Evolutionary conservation across 2,329 filamentous ascomycete species (phyloP), one percentile per base, ranked within the genome.

Genomic region (Trematosphaeria pertusa): DNA sequence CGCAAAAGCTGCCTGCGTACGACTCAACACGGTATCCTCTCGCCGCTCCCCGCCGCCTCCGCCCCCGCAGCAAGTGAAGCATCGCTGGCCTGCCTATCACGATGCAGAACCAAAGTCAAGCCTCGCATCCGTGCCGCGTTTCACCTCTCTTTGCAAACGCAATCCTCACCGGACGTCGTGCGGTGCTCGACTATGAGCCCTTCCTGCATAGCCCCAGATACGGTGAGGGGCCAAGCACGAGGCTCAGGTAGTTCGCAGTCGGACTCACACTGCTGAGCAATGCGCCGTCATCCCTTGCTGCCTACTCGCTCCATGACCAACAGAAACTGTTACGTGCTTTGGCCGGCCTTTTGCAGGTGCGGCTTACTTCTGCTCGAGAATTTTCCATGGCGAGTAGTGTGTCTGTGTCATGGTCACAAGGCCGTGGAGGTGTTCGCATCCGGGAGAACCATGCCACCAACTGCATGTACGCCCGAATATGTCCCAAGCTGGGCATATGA

Each of bases 91-190:
- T 14, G 30, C 36, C 24, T 26, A n/a, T 22, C 40, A 22, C 31
- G 31, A 11, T 18, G 18, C 8, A 26, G 14, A 31, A 47, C 20
- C 34, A 21, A 24, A 14, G 24, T 30, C 14, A 36, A 15, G 20
- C 34, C 20, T 10, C 7, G n/a, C 9, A 18, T 37, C 32, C 19
- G 9, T 17, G 28, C 35, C 40, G 18, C 39, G 37, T 51, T 49
- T 50, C 50, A 54, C 44, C 50, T 51, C 45, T 48, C 38, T 34
- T 46, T 48, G 17, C n/a, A n/a, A n/a, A n/a, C n/a, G n/a, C n/a
- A n/a, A n/a, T n/a, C n/a, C 32, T 54, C 50, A 54, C 50, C 50
- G 45, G 54, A 49, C 26, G 34, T 11, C 18, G 18, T 40, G n/a
- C 40, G 19, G 8, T 28, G 34, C 32, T 39, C 35, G 14, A 41